Evolutionary conservation across 352 stramenopile species (phyloP).

Genomic region (Elongisporangium anandrum): DNA sequence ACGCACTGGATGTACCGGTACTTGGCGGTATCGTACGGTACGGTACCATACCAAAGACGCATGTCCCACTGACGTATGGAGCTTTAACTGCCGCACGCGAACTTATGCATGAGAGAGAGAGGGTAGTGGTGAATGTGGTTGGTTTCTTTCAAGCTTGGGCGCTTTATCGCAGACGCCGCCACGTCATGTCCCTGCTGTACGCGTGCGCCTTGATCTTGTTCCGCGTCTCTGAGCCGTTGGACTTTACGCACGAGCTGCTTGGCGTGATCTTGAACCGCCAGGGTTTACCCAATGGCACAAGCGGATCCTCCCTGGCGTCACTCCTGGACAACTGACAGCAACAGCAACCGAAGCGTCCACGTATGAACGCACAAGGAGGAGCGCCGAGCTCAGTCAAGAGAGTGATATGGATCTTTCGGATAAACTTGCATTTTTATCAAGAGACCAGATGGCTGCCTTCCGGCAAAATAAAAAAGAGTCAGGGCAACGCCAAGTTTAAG

Average conservation of each 20-base stretch:
- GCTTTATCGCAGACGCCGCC: neutral
- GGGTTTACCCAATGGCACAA: neutral
- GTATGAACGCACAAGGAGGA: neutral
- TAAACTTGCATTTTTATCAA: neutral
- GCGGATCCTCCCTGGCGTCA: neutral
- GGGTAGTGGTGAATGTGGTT: neutral
- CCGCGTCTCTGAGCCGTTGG: neutral
- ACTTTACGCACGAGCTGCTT: neutral
- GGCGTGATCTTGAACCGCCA: neutral
- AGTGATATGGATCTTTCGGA: neutral
- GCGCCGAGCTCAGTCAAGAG: neutral
- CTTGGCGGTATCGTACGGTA: neutral
- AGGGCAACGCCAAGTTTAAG: neutral
- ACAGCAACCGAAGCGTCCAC: neutral
- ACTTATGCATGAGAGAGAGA: neutral
- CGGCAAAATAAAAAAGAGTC: neutral
- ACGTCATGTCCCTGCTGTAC: neutral
- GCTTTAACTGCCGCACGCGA: neutral
- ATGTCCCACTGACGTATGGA: too few relatives aligned
- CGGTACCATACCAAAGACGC: too few relatives aligned
- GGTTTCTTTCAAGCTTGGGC: neutral
- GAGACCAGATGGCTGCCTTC: neutral
- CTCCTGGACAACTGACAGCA: neutral
- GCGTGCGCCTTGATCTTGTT: neutral
- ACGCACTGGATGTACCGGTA: neutral